Conservation (phyloP, 768 basidiomycete species). For the Fistulinella prunicolor region DNA sequence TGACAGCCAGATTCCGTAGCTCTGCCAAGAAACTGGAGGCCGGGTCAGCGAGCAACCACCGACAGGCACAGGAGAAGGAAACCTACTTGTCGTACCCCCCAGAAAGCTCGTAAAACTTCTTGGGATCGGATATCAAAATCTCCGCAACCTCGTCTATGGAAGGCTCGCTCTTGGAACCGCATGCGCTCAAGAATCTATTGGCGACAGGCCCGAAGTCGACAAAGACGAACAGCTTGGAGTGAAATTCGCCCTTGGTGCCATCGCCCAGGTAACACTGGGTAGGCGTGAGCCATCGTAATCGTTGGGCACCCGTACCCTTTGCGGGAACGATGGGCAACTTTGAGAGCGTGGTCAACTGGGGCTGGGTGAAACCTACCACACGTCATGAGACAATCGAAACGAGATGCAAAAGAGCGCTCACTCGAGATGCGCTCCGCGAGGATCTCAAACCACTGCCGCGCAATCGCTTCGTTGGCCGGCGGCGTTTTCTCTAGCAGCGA, state of each 20-base stretch:
- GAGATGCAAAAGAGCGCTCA: conserved; percentile 27
- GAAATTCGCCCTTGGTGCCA: conserved; percentile 53
- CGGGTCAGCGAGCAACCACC: neutral
- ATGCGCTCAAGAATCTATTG: conserved; percentile 80
- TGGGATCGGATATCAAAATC: conserved; percentile 66
- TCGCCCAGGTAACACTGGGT: conserved; percentile 68
- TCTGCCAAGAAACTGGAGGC: conserved; percentile 71
- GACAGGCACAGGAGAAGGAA: neutral
- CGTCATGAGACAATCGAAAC: conserved; percentile 1
- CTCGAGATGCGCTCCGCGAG: conserved; percentile 62
- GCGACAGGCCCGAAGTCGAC: conserved; percentile 83
- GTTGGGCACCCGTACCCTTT: conserved; percentile 29
- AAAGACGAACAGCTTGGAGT: conserved; percentile 81
- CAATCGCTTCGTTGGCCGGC: conserved; percentile 51
- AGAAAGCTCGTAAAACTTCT: conserved; percentile 66
- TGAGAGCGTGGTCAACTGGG: conserved; percentile 57
- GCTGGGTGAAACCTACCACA: conserved; percentile 51
- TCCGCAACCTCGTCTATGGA: conserved; percentile 78
- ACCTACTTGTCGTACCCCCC: conserved; percentile 67
- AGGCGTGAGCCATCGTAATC: conserved; percentile 52
- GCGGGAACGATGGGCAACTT: conserved; percentile 66
- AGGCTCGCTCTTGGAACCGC: conserved; percentile 86
- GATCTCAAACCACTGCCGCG: conserved; percentile 63
- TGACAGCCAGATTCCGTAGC: conserved; percentile 83
- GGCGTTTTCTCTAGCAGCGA: conserved; percentile 56